phyloP scores from a whole-genome alignment of 768 basidiomycete genomes.

The Phanerochaete carnosa region DNA sequence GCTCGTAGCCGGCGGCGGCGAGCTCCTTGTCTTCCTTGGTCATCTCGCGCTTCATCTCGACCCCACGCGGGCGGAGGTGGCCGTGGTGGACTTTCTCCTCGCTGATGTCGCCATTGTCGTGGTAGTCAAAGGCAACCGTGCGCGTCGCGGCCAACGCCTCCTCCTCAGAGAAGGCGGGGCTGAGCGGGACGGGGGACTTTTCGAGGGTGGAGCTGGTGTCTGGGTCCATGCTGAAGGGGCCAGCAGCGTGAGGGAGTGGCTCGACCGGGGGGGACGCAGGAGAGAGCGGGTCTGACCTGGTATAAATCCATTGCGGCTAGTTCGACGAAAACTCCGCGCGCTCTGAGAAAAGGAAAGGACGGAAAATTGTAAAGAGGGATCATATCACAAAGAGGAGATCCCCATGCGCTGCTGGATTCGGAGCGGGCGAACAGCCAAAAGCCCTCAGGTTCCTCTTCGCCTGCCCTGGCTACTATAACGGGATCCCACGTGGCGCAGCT shows the following conservation, averaged over 20 bases:
- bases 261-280: background rate
- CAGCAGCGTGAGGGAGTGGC: background rate
- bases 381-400: constrained; percentile 11
- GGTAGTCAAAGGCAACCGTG: constrained; percentile 47
- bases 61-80: constrained; percentile 44
- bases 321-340: constrained; percentile 5
- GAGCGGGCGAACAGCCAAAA: constrained; percentile 29
- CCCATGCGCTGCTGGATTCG: constrained; percentile 14
- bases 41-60: constrained; percentile 58
- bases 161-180: constrained; percentile 23
- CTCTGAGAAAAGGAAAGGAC: constrained; percentile 1
- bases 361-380: constrained; percentile 4
- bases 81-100: constrained; percentile 26
- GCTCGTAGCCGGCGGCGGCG: constrained; percentile 66
- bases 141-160: constrained; percentile 35
- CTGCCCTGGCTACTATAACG: background rate
- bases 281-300: background rate
- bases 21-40: constrained; percentile 68
- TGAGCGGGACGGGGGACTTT: constrained; percentile 12
- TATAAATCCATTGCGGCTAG: constrained; percentile 12
- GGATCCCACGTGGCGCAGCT: constrained; percentile 12
- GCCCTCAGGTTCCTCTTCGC: constrained; percentile 18
- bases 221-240: constrained; percentile 16
- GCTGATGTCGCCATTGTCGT: constrained; percentile 26
- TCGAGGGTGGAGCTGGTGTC: constrained; percentile 10